Evolutionary conservation across 1,139 yeast species (phyloP), one percentile per base, ranked within the genome.

Genomic region (Nadsonia commutata): DNA sequence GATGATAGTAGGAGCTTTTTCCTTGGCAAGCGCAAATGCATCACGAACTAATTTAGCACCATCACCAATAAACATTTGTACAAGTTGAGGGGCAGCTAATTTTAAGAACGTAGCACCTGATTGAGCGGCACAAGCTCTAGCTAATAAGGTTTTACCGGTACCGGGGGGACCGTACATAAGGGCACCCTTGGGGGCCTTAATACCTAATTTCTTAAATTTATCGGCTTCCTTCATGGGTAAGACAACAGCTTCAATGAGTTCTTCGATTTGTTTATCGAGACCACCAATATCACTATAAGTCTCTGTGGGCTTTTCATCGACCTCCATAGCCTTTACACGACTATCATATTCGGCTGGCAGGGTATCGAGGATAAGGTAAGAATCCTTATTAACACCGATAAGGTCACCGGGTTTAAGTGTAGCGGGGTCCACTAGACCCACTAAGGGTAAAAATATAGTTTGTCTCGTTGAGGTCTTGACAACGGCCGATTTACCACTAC

Each of bases 101-200:
- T 90, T 90, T 58, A 90, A 71, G 61, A 90, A 90, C 0, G 98
- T 90, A n/a, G 98, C 98, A 48, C 93, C 94, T 0, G 95, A 83
- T 63, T 90, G 97, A 4, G 98, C 98, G 13, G 99, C 99, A 74
- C 98, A 90, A 1, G 98, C 98, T 61, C 98, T 76, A 4, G 99
- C 99, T 52, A 90, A 71, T 50, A 90, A 71, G 1, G 98, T 90
- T 65, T 90, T 90, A 63, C 99, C 99, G 1, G 99, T 90, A 58
- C 99, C 99, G 42, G 99, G 99, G 17, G 99, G 98, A 8, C 99
- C 99, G 62, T 90, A 90, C 98, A 90, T 90, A 48, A 90, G 70
- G 0, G 97, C 98, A 54, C 98, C 98, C 64, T 90, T 90, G 48
- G 98, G 98, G 4, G 98, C 94, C 62, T 84, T 88, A 56, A 90